These are phyloP conservation scores for Ceratocystis papillata DNA, from an alignment of 2,329 filamentous ascomycete genomes.

Conservation along the genomic window DNA sequence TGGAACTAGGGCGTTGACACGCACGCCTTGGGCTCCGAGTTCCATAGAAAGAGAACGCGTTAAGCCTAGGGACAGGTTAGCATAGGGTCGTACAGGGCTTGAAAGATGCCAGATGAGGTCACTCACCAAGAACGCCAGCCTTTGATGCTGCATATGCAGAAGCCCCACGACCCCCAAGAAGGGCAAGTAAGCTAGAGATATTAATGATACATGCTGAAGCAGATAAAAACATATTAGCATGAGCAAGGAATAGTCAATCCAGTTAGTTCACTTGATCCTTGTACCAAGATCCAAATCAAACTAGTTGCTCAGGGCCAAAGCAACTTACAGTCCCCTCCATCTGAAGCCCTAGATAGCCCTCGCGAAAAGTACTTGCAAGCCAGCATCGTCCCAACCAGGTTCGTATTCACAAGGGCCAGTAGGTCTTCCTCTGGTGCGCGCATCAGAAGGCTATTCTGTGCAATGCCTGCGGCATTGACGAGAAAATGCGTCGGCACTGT, in stretches of 20 bases:
- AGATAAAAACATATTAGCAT: neutral
- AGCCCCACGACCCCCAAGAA: constrained; percentile 57
- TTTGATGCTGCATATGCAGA: constrained; percentile 70
- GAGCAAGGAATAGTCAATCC: neutral
- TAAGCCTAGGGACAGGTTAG: constrained; percentile 41
- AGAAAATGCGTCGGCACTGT: constrained; percentile 43
- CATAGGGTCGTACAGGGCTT: neutral
- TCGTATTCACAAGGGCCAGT: constrained; percentile 52
- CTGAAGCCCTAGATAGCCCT: constrained; percentile 19
- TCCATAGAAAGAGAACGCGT: constrained; percentile 57
- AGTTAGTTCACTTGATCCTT: neutral
- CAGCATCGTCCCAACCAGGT: constrained; percentile 55
- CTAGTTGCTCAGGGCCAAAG: neutral
- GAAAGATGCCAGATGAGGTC: neutral
- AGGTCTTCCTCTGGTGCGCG: constrained; percentile 42
- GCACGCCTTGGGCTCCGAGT: constrained; percentile 49
- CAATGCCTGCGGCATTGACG: constrained; percentile 69
- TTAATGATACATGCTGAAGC: constrained; percentile 62
- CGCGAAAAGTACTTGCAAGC: constrained; percentile 43
- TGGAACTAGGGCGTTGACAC: constrained; percentile 71
- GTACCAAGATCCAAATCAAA: neutral
- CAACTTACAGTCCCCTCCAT: constrained; percentile 19
- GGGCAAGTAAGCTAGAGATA: constrained; percentile 62
- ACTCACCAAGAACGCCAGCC: constrained; percentile 60
- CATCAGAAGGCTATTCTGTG: constrained; percentile 54